phyloP scores from a whole-genome alignment of 2,329 filamentous ascomycete genomes.

The Colletotrichum sp. region DNA sequence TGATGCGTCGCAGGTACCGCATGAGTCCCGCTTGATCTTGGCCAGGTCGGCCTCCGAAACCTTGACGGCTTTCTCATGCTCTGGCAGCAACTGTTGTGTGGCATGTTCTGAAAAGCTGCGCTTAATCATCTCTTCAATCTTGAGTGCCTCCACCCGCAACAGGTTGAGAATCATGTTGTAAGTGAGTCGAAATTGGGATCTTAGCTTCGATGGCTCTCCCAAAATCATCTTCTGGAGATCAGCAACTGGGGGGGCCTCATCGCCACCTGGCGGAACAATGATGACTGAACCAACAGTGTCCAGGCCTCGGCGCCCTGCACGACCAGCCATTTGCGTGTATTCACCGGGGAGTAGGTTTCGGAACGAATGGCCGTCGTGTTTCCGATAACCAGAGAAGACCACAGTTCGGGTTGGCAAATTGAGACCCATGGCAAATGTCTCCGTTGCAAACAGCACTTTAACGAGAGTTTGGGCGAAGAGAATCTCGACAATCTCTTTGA shows the following conservation, averaged over 20 bases:
- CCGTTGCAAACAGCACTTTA: conserved; percentile 95
- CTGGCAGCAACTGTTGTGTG: conserved; percentile 89
- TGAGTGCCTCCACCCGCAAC: conserved; percentile 90
- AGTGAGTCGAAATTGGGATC: conserved; percentile 94
- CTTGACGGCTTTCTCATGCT: conserved; percentile 94
- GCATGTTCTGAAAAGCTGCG: conserved; percentile 98
- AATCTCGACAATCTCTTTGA: conserved; percentile 97
- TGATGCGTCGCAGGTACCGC: conserved; percentile 78
- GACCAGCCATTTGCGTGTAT: conserved; percentile 98
- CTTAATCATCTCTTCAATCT: conserved; percentile 99
- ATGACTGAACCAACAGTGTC: conserved; percentile 95
- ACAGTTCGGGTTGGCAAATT: conserved; percentile 96
- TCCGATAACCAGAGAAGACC: conserved; percentile 95
- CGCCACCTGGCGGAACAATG: conserved; percentile 81
- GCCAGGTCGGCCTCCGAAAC: conserved; percentile 89
- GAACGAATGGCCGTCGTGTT: conserved; percentile 93
- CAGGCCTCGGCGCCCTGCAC: conserved; percentile 89
- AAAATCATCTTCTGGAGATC: conserved; percentile 93
- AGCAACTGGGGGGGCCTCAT: conserved; percentile 85
- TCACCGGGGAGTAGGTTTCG: conserved; percentile 91
- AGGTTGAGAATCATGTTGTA: conserved; percentile 99
- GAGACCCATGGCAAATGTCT: conserved; percentile 98
- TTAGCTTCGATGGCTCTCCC: conserved; percentile 91
- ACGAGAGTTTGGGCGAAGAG: conserved; percentile 93
- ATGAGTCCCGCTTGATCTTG: conserved; percentile 86